Percentiles rank a stretch among this genome's conserved stretches.
These are phyloP conservation scores for Akanthomyces dipterigenus DNA, from an alignment of 2,329 filamentous ascomycete species.

Conservation along the genomic window DNA sequence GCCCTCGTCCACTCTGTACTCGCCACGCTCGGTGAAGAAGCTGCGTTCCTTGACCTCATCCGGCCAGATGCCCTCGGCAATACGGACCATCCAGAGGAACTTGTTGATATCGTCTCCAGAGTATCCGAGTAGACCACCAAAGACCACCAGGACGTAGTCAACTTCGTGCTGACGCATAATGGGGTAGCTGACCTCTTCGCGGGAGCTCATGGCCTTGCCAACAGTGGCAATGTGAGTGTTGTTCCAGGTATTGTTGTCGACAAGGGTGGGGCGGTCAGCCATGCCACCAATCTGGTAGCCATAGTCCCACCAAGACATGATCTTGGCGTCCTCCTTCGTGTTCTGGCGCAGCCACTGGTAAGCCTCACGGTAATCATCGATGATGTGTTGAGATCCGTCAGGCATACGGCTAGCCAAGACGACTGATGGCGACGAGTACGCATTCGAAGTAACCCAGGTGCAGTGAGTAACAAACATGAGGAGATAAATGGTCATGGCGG, in stretches of 20 bases:
- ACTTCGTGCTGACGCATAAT: conserved; percentile 99
- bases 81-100: conserved; percentile 99
- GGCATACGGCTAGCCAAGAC: conserved; percentile 88
- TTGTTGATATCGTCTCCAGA: conserved; percentile 99
- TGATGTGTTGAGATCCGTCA: conserved; percentile 95
- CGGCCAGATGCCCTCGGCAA: conserved; percentile 99
- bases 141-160: conserved; percentile 96
- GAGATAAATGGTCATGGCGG: conserved; percentile 69
- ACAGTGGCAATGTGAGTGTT: conserved; percentile 99
- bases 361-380: conserved; percentile 97
- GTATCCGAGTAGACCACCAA: conserved; percentile 92
- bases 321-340: conserved; percentile 88
- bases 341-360: conserved; percentile 99
- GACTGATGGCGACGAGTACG: conserved; percentile 96
- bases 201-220: conserved; percentile 96
- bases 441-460: conserved; percentile 98
- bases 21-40: conserved; percentile 89
- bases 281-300: conserved; percentile 99
- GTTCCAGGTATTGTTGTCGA: conserved; percentile 99
- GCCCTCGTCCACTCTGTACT: conserved; percentile 89
- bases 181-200: conserved; percentile 95
- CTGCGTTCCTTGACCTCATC: conserved; percentile 96
- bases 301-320: conserved; percentile 99
- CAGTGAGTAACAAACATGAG: conserved; percentile 94
- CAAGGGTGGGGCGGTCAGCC: conserved; percentile 92